Evolutionary conservation across 2,329 filamentous ascomycete genomes (phyloP), one percentile per base, ranked within the genome.

Genomic region (Diaporthe sp.): DNA sequence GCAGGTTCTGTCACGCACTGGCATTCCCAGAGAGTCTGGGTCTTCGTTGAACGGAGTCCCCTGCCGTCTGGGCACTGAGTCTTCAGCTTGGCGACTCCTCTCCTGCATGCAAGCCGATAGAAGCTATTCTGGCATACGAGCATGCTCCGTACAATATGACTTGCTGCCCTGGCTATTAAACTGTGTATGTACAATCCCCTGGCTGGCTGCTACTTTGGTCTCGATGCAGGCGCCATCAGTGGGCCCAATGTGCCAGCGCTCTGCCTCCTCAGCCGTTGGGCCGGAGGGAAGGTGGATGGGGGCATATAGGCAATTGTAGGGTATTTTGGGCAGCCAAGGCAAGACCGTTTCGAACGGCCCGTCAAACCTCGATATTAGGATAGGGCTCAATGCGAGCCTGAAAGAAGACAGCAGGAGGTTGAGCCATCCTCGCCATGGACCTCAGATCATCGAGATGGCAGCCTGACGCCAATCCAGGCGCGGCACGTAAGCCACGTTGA

Each of bases 401-500:
- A 15, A 8, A 46, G 4, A 51, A n/a, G 42, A 1, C 0, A 15
- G 2, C 25, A 37, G 22, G 44, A 53, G 31, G 12, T 68, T 25
- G 46, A 53, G 31, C 44, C 62, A 28, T 51, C 4, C 44, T 25
- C 44, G 62, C 31, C 62, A 53, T 31, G 31, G 46, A 46, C 65
- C 44, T 39, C 65, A 13, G 9, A 39, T 28, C 46, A 69, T 69
- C 65, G 65, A 69, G 65, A 69, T 69, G 34, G 39, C 22, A 39
- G 44, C 65, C 44, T 51, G 8, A 37, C 46, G 46, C 65, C 65
- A 68, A 68, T 68, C 65, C 65, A n/a, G 65, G 34, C 34, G n/a
- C 46, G 65, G 65, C 65, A 69, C 65, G 65, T 69, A 42, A 55
- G 65, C 65, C 65, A 69, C 65, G 49, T 39, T 19, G 65, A 34